Conservation (phyloP, 2,329 filamentous ascomycete species). For the Cyphellophora attinorum region DNA sequence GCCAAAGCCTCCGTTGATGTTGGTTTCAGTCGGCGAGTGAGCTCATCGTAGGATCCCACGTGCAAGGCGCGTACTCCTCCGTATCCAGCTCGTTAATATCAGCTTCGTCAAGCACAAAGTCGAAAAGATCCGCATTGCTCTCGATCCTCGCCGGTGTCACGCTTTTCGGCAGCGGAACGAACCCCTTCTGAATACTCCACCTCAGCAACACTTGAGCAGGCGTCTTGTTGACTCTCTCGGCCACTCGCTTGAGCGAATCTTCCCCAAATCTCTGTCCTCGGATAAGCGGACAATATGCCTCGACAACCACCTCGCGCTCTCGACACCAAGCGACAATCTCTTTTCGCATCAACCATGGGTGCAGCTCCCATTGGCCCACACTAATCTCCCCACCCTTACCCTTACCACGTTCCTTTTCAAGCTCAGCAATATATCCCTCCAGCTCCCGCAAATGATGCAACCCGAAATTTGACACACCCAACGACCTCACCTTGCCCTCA, state of each 20-base stretch:
- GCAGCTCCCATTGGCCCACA: conserved; percentile 81
- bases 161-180: conserved; percentile 54
- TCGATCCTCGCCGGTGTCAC: conserved; percentile 50
- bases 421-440: no score
- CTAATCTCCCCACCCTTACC: conserved; percentile 64
- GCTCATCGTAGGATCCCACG: conserved; percentile 45
- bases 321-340: conserved; percentile 74
- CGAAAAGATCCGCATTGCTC: conserved; percentile 50
- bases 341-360: conserved; percentile 73
- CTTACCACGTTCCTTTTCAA: no score
- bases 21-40: conserved; percentile 4
- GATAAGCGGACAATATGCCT: conserved; percentile 44
- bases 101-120: conserved; percentile 49
- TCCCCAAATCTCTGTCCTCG: conserved; percentile 42
- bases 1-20: no score
- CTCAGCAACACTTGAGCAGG: conserved; percentile 49
- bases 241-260: conserved; percentile 40
- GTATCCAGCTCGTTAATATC: conserved; percentile 47
- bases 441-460: conserved; percentile 40
- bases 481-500: conserved; percentile 55
- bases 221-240: conserved; percentile 49
- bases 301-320: conserved; percentile 51
- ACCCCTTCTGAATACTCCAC: conserved; percentile 55
- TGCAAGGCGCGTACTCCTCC: conserved; percentile 45
- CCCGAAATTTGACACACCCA: conserved; percentile 70